Percentiles rank a stretch among this genome's conserved stretches.
These are phyloP conservation scores for Tuber borchii DNA, from an alignment of 495 filamentous ascomycete species.

Conservation along the genomic window DNA sequence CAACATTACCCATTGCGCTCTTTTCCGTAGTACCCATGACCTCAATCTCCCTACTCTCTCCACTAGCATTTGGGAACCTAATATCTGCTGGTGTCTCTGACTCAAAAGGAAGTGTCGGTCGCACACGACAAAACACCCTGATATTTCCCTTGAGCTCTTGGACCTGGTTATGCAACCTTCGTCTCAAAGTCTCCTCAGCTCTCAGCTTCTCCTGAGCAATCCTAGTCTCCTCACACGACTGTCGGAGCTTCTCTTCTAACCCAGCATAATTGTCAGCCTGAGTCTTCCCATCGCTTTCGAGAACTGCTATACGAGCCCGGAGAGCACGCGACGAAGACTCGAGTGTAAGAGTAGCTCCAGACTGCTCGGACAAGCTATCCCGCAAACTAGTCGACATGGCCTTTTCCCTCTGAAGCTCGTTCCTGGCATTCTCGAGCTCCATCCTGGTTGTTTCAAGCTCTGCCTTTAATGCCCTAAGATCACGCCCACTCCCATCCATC, in stretches of 20 bases:
- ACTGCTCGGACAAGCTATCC: conserved; percentile 58
- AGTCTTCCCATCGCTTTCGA: conserved; percentile 79
- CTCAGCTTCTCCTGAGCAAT: conserved; percentile 74
- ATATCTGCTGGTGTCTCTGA: conserved; percentile 60
- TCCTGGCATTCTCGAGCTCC: conserved; percentile 51
- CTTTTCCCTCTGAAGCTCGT: conserved; percentile 59
- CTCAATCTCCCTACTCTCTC: conserved; percentile 77
- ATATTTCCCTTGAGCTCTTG: conserved; percentile 99
- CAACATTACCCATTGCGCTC: conserved; percentile 68
- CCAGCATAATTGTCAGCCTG: conserved; percentile 73
- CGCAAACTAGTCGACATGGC: conserved; percentile 52
- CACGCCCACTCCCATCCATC: conserved; percentile 56
- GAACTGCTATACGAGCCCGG: conserved; percentile 71
- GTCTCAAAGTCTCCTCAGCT: conserved; percentile 80
- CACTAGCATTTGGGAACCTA: conserved; percentile 65
- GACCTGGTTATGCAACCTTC: conserved; percentile 93
- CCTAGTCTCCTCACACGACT: conserved; percentile 62
- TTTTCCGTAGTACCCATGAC: conserved; percentile 76
- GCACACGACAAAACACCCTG: conserved; percentile 92
- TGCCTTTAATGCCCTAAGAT: conserved; percentile 51
- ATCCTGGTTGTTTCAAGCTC: conserved; percentile 44
- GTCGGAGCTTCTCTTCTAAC: conserved; percentile 68
- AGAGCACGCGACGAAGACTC: conserved; percentile 69
- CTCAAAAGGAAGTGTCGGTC: conserved; percentile 58
- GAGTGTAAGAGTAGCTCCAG: conserved; percentile 57